Conservation (phyloP, 192 early-diverging fungal genomes). For the Backusella psychrophila region DNA sequence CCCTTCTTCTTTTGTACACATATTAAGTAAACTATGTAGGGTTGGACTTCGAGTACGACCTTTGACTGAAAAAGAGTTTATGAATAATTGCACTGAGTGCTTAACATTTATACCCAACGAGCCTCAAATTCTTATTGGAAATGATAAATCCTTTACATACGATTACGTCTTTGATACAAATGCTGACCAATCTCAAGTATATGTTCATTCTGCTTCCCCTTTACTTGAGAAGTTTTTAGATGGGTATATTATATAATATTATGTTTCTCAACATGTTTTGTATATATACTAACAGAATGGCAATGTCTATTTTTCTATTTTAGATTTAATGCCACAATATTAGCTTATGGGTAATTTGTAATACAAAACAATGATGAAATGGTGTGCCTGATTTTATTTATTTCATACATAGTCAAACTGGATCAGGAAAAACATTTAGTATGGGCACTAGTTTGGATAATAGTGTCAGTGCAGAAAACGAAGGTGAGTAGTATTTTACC, state of each 20-base stretch:
- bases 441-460: conserved; percentile 81
- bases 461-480: conserved; percentile 15
- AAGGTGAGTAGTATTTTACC: conserved; percentile 13
- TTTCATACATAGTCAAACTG: conserved; percentile 66
- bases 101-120: conserved; percentile 56
- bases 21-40: conserved; percentile 25
- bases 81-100: conserved; percentile 59
- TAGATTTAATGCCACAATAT: conserved; percentile 92
- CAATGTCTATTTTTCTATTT: neutral
- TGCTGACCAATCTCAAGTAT: conserved; percentile 55
- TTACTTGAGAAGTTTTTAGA: conserved; percentile 69
- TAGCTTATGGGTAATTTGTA: conserved; percentile 75
- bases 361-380: neutral
- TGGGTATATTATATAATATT: conserved; percentile 47
- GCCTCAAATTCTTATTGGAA: conserved; percentile 63
- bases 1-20: neutral
- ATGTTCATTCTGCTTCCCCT: conserved; percentile 52
- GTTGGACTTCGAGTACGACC: conserved; percentile 84
- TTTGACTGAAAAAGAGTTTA: conserved; percentile 68
- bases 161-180: conserved; percentile 67
- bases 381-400: neutral
- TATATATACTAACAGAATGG: neutral
- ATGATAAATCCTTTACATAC: conserved; percentile 65
- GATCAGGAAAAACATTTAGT: conserved; percentile 90
- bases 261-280: neutral